These are phyloP conservation scores for Amaranthus cruentus DNA, from an alignment of 148 eudicot species.

Conservation along the genomic window DNA sequence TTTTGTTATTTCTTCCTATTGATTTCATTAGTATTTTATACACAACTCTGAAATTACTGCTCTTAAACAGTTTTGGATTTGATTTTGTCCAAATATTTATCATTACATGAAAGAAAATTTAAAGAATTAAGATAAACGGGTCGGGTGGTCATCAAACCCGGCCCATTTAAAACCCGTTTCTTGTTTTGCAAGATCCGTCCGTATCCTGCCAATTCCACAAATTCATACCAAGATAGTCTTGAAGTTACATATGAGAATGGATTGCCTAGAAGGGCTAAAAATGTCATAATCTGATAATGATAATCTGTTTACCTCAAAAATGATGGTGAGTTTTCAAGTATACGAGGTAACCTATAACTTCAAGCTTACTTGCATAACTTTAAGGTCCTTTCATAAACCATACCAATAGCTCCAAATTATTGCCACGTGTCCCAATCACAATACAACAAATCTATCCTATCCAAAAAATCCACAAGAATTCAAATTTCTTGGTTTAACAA, in stretches of 20 bases:
- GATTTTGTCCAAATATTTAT: too few species aligned
- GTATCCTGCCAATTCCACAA: too few species aligned
- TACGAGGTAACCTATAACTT: slow-evolving; percentile 17
- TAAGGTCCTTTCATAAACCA: neutral
- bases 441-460: neutral
- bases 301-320: slow-evolving; percentile 1
- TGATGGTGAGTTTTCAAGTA: slow-evolving; percentile 12
- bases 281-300: slow-evolving; percentile 12
- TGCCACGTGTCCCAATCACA: slow-evolving; percentile 21
- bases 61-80: too few species aligned
- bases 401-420: neutral
- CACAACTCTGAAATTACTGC: too few species aligned
- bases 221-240: too few species aligned
- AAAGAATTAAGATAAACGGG: too few species aligned
- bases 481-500: neutral
- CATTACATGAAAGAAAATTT: too few species aligned
- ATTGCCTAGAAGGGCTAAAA: slow-evolving; percentile 2
- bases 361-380: neutral
- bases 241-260: neutral
- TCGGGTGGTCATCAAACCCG: too few species aligned
- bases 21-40: too few species aligned
- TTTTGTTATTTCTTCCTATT: too few species aligned
- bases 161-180: too few species aligned
- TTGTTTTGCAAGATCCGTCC: too few species aligned
- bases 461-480: slow-evolving; percentile 19